Percentiles rank a stretch among this genome's conserved stretches.
Conservation (phyloP, 129 eudicot genomes). For the Dittrichia graveolens region DNA sequence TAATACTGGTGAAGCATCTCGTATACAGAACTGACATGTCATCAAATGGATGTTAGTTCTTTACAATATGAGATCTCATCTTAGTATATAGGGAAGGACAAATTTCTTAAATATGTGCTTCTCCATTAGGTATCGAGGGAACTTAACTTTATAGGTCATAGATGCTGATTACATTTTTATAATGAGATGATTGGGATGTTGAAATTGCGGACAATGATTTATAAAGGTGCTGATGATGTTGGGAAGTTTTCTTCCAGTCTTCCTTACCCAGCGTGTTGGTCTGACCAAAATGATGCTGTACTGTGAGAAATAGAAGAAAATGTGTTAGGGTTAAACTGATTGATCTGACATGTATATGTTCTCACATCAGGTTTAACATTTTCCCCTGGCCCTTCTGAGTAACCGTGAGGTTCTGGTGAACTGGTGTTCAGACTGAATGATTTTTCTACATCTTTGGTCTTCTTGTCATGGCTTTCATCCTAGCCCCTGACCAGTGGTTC, state of each 20-base stretch:
- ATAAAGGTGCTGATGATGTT: neutral
- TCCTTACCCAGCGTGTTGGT: neutral
- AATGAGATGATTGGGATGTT: conserved; percentile 1
- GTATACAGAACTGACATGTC: neutral
- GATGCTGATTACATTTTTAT: neutral
- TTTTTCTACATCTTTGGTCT: no score
- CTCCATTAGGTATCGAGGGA: neutral
- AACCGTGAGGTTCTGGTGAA: no score
- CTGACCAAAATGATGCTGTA: neutral
- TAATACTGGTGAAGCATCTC: neutral
- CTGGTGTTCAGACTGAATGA: no score
- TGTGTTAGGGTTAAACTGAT: neutral
- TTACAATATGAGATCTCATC: conserved; percentile 9
- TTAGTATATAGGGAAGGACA: conserved; percentile 14
- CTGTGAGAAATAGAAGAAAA: neutral
- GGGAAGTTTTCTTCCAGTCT: neutral
- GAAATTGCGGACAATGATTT: neutral
- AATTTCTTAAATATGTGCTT: neutral
- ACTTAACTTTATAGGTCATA: neutral
- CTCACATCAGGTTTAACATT: neutral
- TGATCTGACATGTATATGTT: neutral
- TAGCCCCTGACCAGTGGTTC: no score
- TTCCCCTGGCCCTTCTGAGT: neutral
- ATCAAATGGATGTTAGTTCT: conserved; percentile 4
- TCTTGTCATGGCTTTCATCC: no score